Base-by-base conservation (phyloP, 2,329 filamentous ascomycete genomes). In the Clarireedia sp. region DNA sequence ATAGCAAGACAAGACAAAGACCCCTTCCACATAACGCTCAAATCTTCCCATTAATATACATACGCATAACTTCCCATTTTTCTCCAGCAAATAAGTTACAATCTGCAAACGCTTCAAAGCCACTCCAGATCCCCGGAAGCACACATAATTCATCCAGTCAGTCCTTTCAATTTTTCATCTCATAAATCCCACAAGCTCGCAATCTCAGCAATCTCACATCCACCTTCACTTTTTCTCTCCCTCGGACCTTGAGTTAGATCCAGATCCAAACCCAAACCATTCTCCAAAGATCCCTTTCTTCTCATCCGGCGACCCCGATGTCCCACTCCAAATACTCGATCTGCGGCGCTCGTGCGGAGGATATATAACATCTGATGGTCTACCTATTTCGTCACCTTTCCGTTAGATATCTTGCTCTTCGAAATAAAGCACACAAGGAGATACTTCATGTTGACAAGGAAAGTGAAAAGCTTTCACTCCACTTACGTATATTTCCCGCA, bases 401-500 rank as follows among this genome's bases (percentile, higher is more conserved):
- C n/a, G 6, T 37, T 9, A 29, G 24, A 16, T 26, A 47, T 45
- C 16, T 21, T 10, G 9, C 24, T 5, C 6, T 19, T 7, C 1
- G 10, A 37, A 38, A 3, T 23, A n/a, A n/a, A n/a, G n/a, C n/a
- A n/a, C n/a, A n/a, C 29, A 33, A 40, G 23, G 16, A 23, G 3
- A 38, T 4, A 21, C 29, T 33, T 29, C 12, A 17, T 49, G 38
- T n/a, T 29, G 3, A 19, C 5, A 37, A 3, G 21, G n/a, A 8
- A 37, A 40, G 38, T 3, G n/a, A 17, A 43, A 23, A 24, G 1
- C 4, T 8, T 14, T 3, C 23, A 50, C 40, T 24, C 29, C 21
- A 59, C 62, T 21, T 54, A 68, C 65, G 61, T 43, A 67, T 67
- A 59, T 68, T 68, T 3, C 66, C 66, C 3, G 66, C 66, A 0